Evolutionary conservation across 2,329 filamentous ascomycete species (phyloP), one percentile per base, ranked within the genome.

Genomic region (Fusarium gaditjirri): DNA sequence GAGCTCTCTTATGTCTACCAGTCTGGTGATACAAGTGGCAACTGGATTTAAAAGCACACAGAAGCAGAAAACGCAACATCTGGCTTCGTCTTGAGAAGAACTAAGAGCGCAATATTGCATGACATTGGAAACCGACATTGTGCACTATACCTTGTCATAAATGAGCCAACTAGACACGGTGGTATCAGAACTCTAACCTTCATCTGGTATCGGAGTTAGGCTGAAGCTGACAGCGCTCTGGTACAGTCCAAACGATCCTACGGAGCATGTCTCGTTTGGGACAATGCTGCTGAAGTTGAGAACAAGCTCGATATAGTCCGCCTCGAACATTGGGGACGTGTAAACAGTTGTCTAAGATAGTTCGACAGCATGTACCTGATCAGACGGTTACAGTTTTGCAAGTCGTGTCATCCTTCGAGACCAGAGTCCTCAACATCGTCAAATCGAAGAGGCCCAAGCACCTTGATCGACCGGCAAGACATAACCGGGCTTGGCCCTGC

Each of bases 401-500:
- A 39, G 33, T 41, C 42, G 33, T 56, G 31, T 12, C 50, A 49
- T 53, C 23, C 29, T 31, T 31, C 23, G 13, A 47, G 25, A 39
- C 27, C 52, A 36, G 35, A 50, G 27, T 38, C 39, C 33, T 59
- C 27, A 27, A 56, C 67, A 61, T 44, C 31, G 53, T 52, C 29
- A 49, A 46, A 27, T 35, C 21, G 44, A 58, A 65, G 63, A 61
- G 61, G 46, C 46, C 58, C 62, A 65, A 65, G 58, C 44, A 64
- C 59, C 29, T 57, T 59, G 74, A 75, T 76, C 70, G 61, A 49
- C 70, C 49, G 58, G 59, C 61, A 75, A 61, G 68, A 44, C 60
- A 65, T 60, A 75, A 69, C 65, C 56, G 63, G 76, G 60, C 36
- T 66, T 35, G 70, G 67, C 72, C 72, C 69, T 74, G 61, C 65